Base-by-base conservation (phyloP, 2,329 filamentous ascomycete species). In the Acrodontium crateriforme region DNA sequence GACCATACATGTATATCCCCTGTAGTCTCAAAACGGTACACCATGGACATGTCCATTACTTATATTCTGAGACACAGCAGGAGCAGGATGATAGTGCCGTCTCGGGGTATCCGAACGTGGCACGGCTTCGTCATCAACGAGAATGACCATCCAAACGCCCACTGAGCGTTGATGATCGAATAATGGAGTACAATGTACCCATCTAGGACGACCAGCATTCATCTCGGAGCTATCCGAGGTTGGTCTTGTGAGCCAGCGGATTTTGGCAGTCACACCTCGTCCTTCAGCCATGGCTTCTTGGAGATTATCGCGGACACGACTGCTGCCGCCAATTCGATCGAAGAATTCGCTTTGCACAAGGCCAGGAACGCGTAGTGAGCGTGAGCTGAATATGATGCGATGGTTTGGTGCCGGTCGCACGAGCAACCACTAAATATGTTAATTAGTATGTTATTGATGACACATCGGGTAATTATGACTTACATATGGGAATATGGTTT, bases 311-410 rank as follows among this genome's bases (percentile, higher is more conserved):
- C 55, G 48, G 2, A 59, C 48, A 9, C 47, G 41, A 9, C 39
- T 25, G 1, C 56, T 47, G 4, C 57, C 58, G 15, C 52, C 56
- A n/a, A 62, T 48, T 24, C 58, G 55, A 13, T 56, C 53, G 18
- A 61, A 45, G 28, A 62, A 51, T 27, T 55, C 53, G 8, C 53
- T 56, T 36, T 62, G 59, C 0, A 80, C 55, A 27, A 79, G 75
- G 0, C 74, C 75, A 0, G 75, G 74, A 0, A 78, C 66, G 3
- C 74, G 67, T 16, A 80, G 63, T 1, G 70, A 67, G 0, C 75
- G 74, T 1, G 72, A 77, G 3, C 75, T 75, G 46, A 81, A 81
- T 1, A 79, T 63, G 28, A 81, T 71, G 1, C 69, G 65, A 0
- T 81, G 58, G 18, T 63, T 74, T 1, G 76, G 75, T 37, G 70